These are phyloP conservation scores for Talaromyces sp. DNA, from an alignment of 2,329 filamentous ascomycete genomes.

Conservation along the genomic window DNA sequence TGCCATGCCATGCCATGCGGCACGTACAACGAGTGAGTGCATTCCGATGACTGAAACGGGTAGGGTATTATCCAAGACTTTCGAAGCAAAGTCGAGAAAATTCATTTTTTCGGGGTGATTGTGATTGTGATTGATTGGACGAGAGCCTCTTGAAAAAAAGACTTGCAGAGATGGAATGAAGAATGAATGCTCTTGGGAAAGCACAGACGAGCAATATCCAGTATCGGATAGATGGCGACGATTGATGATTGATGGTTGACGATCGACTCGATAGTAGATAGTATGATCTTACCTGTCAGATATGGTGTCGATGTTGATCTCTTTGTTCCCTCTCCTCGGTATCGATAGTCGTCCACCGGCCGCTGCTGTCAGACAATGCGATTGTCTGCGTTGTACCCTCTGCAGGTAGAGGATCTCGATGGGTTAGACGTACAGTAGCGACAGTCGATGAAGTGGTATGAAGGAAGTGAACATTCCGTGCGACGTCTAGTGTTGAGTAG, in stretches of 20 bases:
- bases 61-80: neutral
- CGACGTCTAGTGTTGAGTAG: neutral
- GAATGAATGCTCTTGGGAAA: neutral
- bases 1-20: neutral
- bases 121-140: neutral
- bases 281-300: neutral
- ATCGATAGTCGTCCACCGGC: neutral
- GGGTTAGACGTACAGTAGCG: conserved; percentile 4
- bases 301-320: neutral
- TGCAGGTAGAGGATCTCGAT: neutral
- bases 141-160: neutral
- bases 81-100: neutral
- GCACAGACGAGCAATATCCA: neutral
- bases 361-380: neutral
- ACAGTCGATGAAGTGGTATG: neutral
- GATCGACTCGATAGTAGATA: neutral
- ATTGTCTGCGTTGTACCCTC: neutral
- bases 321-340: conserved; percentile 2
- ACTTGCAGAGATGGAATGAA: neutral
- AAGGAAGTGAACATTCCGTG: neutral
- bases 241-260: neutral
- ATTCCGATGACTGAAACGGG: neutral
- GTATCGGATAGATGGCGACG: neutral
- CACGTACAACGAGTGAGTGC: neutral
- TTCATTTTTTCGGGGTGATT: neutral